phyloP scores from a whole-genome alignment of 2,329 filamentous ascomycete species.

The Xylaria sp. region DNA sequence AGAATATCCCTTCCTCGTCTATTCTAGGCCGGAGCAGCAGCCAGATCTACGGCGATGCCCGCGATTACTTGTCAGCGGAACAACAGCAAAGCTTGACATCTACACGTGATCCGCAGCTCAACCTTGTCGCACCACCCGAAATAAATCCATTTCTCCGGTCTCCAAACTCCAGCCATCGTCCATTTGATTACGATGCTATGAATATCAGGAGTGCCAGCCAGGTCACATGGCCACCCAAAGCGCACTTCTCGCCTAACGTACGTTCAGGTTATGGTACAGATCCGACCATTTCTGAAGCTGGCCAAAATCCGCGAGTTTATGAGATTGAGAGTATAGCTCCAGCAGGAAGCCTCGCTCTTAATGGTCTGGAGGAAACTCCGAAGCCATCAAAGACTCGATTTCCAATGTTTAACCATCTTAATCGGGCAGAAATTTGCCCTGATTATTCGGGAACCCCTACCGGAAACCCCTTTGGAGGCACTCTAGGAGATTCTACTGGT shows the following conservation, averaged over 20 bases:
- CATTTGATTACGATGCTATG: not conserved
- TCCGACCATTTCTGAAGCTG: not conserved
- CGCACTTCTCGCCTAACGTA: not conserved
- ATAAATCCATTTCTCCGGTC: not conserved
- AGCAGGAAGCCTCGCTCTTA: too few species aligned
- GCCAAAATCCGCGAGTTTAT: not conserved
- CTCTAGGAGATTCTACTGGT: not conserved
- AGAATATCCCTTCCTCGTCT: not conserved
- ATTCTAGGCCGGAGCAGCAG: not conserved
- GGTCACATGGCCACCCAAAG: not conserved
- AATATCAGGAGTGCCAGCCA: not conserved
- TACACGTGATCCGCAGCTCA: not conserved
- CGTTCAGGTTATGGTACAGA: not conserved
- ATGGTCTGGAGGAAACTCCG: too few species aligned
- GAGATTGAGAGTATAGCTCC: not conserved
- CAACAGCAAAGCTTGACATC: not conserved
- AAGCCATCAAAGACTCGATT: too few species aligned
- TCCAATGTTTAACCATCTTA: too few species aligned
- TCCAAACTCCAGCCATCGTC: not conserved
- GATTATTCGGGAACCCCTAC: not conserved
- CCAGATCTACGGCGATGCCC: conserved; percentile 1
- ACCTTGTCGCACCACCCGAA: not conserved
- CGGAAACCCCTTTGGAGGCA: not conserved
- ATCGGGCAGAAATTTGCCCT: not conserved
- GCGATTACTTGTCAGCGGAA: conserved; percentile 2